Evolutionary conservation across 163 green algal genomes (phyloP), one percentile per base, ranked within the genome.

Genomic region (Scenedesmus sp.): DNA sequence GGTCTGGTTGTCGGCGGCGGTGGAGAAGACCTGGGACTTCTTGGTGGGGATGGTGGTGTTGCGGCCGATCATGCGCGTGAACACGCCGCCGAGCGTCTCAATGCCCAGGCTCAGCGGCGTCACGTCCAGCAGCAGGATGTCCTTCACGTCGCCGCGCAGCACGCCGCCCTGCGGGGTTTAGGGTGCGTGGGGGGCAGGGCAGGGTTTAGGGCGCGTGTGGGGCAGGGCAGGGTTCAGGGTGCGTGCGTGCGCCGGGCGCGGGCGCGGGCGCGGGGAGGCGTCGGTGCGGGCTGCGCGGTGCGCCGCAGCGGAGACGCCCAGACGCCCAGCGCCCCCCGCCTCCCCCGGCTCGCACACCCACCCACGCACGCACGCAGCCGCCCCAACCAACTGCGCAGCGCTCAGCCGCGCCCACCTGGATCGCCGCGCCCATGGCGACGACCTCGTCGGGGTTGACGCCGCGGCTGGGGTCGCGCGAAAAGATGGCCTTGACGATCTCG

Each of bases 361-460:
- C n/a, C n/a, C n/a, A n/a, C n/a, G n/a, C n/a, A n/a, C n/a, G n/a
- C n/a, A n/a, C n/a, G n/a, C n/a, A n/a, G n/a, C n/a, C n/a, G n/a
- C n/a, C n/a, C n/a, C n/a, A n/a, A n/a, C n/a, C n/a, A n/a, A n/a
- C n/a, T 47, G 39, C 39, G 39, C 39, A 47, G 39, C 39, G n/a
- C n/a, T n/a, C n/a, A n/a, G n/a, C n/a, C n/a, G n/a, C n/a, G n/a
- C 77, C 11, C 58, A 85, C 85, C 86, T 95, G 93, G 69, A 98
- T 96, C 62, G 95, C 95, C 14, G 95, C 95, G 17, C 95, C 96
- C 83, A 96, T 95, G 7, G 96, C 96, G 42, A 99, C 96, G 34
- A 97, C 96, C 91, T 99, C 96, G 82, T 99, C 96, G 7, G 96
- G 96, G 89, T 99, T 98, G 50, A 99, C 95, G n/a, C 92, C 93